These are phyloP conservation scores for Sordariomycetes sp. DNA, from an alignment of 2,329 filamentous ascomycete genomes.

Conservation along the genomic window DNA sequence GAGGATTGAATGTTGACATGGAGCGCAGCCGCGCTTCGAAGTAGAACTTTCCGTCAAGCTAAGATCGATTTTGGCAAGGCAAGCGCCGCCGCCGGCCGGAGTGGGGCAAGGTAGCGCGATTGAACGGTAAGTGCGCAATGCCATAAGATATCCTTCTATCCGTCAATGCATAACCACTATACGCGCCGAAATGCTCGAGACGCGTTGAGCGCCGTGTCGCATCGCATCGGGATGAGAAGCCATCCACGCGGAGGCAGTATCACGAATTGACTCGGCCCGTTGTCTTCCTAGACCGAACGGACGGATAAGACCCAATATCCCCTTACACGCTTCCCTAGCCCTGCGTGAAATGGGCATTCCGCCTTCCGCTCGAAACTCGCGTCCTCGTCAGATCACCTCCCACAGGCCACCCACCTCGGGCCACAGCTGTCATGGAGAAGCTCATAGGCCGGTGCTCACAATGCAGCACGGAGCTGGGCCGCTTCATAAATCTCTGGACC, in stretches of 20 bases:
- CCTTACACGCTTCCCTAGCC: no score
- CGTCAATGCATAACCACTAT: neutral
- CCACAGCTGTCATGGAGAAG: conserved; percentile 19
- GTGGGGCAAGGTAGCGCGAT: neutral
- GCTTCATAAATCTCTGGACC: conserved; percentile 25
- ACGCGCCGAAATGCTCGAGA: neutral
- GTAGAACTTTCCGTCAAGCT: conserved; percentile 6
- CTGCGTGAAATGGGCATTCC: no score
- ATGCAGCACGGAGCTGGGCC: conserved; percentile 18
- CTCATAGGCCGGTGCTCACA: conserved; percentile 23
- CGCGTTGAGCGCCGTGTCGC: neutral
- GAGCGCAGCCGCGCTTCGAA: neutral
- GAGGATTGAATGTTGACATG: neutral
- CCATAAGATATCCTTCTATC: neutral
- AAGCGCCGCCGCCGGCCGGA: neutral
- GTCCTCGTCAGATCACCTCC: neutral
- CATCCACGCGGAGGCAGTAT: neutral
- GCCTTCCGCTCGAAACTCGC: no score
- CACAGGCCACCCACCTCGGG: neutral
- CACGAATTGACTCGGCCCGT: no score
- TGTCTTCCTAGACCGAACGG: no score
- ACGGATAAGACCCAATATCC: no score
- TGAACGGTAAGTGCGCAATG: neutral
- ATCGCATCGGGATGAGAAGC: neutral
- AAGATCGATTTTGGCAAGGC: neutral